Base-by-base conservation (phyloP, 768 basidiomycete species). In the Termitomyces bulborhizus region DNA sequence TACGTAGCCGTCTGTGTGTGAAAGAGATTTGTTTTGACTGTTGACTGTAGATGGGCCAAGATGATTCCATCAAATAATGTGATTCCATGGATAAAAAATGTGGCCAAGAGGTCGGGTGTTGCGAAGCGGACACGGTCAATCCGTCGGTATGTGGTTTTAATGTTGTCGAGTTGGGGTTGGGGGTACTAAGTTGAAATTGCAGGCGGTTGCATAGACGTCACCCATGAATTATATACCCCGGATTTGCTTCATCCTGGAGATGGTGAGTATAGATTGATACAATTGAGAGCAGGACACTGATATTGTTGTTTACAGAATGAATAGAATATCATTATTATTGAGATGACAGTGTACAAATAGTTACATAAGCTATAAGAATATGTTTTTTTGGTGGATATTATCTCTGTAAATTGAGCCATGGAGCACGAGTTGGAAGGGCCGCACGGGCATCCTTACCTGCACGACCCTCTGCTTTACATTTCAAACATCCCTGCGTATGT, bases 401-500 rank as follows among this genome's bases (percentile, higher is more conserved):
- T 21, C 21, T 21, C 21, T 21, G 21, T 21, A 21, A 21, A 21
- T 21, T 8, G 31, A 32, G 3, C 7, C 31, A 8, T 8, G 8
- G 31, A 9, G 8, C 8, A 32, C 1, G 31, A 32, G 6, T 7
- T 9, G 31, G 3, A 65, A 39, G 73, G 68, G 26, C 76, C 77
- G 15, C 75, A 84, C 61, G 80, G 80, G 53, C 91, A 93, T 65
- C 91, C 91, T 32, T 92, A 90, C 72, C 81, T 93, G 61, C 86
- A 88, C 66, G 89, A 93, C 65, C 88, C 91, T 18, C 66, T 89
- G 57, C 75, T 93, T 45, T 86, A 91, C 73, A 85, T 93, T 69
- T 82, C 91, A 24, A 86, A 84, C 68, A 70, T 93, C 42, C 86
- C 92, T 4, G 71, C 83, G 36, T 83, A 79, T 70, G 79, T 91